Conservation (phyloP, 768 basidiomycete species). For the Suillus discolor region DNA sequence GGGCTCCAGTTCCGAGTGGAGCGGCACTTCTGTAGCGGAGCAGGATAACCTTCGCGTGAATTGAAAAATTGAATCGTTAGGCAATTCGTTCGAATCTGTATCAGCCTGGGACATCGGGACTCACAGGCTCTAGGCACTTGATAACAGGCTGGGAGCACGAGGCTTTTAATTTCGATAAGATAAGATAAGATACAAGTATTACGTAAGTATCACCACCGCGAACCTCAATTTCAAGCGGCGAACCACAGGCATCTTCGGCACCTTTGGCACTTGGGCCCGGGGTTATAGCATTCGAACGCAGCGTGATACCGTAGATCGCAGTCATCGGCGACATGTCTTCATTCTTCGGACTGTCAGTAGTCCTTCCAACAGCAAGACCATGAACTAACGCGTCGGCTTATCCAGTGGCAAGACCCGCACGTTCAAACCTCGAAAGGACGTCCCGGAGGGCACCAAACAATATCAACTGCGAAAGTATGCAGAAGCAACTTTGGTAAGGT, state of each 20-base stretch:
- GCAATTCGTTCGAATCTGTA: not conserved
- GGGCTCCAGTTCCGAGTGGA: not conserved
- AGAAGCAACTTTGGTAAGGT: conserved; percentile 82
- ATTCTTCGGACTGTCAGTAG: conserved; percentile 83
- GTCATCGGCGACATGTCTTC: conserved; percentile 61
- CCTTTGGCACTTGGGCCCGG: not conserved
- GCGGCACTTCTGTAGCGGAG: not conserved
- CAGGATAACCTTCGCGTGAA: not conserved
- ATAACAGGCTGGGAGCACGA: not conserved
- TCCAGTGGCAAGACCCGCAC: conserved; percentile 87
- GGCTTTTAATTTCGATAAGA: not conserved
- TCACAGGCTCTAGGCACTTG: not conserved
- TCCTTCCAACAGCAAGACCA: conserved; percentile 10
- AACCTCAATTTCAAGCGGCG: not conserved
- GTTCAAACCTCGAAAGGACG: conserved; percentile 95
- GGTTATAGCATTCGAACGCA: not conserved
- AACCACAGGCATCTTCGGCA: not conserved
- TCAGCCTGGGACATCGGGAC: not conserved
- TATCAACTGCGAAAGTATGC: conserved; percentile 98
- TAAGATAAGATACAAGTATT: not conserved
- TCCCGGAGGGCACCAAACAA: conserved; percentile 95
- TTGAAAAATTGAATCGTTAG: not conserved
- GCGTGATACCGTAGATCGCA: conserved; percentile 10
- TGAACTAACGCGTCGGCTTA: conserved; percentile 19
- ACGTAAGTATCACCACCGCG: not conserved